Evolutionary conservation across 495 filamentous ascomycete genomes (phyloP).

Genomic region (Gamarada debralockiae): DNA sequence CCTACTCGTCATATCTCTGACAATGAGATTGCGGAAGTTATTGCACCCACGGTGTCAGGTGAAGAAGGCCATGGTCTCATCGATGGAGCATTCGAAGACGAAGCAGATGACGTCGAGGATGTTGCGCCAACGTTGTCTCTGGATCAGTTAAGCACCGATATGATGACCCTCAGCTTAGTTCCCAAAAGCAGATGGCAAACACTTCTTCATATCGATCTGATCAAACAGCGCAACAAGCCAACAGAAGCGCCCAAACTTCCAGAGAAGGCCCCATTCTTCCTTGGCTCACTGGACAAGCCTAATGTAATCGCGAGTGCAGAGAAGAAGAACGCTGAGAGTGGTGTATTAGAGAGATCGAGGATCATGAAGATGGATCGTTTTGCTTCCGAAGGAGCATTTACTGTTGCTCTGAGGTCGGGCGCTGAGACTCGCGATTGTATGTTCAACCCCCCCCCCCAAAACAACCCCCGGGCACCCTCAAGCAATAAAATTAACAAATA

Average conservation of each 20-base stretch:
- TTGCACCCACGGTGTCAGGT: conserved; percentile 71
- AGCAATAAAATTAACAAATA: conserved; percentile 19
- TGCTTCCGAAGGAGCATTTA: conserved; percentile 46
- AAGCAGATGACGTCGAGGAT: conserved; percentile 40
- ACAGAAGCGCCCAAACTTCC: conserved; percentile 86
- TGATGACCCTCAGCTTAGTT: conserved; percentile 85
- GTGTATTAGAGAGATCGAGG: conserved; percentile 46
- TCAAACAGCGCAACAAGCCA: conserved; percentile 91
- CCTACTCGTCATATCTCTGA: conserved; percentile 79
- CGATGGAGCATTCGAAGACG: conserved; percentile 66
- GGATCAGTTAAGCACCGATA: conserved; percentile 73
- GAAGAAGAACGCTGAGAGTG: conserved; percentile 19
- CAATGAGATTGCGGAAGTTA: conserved; percentile 58
- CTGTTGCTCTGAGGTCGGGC: conserved; percentile 49
- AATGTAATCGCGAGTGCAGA: conserved; percentile 18
- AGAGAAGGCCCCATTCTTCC: conserved; percentile 94
- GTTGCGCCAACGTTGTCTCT: conserved; percentile 43
- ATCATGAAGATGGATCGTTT: conserved; percentile 44
- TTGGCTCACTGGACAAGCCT: conserved; percentile 61
- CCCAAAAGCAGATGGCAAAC: conserved; percentile 92
- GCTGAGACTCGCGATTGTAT: conserved; percentile 47
- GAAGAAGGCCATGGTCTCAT: conserved; percentile 70
- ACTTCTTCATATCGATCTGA: conserved; percentile 81
- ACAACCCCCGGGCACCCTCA: not conserved
- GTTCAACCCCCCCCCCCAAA: conserved; percentile 18